Percentiles rank a stretch among this genome's conserved stretches.
These are phyloP conservation scores for Bassia scoparia DNA, from an alignment of 148 eudicot species.

Conservation along the genomic window DNA sequence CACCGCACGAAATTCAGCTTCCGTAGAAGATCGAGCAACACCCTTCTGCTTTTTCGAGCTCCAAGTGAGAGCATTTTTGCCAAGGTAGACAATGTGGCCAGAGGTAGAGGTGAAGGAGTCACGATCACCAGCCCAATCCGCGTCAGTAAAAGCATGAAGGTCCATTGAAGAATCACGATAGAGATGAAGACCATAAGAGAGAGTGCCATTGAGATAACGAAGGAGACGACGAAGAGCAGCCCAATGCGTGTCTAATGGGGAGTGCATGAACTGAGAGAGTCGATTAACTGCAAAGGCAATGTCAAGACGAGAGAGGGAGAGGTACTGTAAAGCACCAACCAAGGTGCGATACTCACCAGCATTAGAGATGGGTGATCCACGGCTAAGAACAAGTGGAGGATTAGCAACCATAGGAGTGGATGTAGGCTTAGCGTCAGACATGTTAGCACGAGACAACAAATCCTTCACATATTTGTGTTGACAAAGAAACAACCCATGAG, in stretches of 20 bases:
- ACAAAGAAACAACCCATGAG: background rate
- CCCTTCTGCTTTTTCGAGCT: too few species aligned
- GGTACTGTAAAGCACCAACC: background rate
- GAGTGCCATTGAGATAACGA: slow-evolving; percentile 9
- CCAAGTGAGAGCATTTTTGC: too few species aligned
- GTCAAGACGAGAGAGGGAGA: background rate
- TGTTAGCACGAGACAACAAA: background rate
- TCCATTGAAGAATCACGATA: too few species aligned
- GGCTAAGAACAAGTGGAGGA: too few species aligned
- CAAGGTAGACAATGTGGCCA: too few species aligned
- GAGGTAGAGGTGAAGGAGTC: too few species aligned
- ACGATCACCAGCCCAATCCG: slow-evolving; percentile 27
- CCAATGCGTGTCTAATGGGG: background rate
- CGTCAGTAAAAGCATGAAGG: slow-evolving; percentile 14
- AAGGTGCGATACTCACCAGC: background rate
- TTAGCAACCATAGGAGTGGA: background rate
- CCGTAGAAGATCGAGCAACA: too few species aligned
- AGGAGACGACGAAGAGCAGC: slow-evolving; percentile 1
- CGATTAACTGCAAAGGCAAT: background rate
- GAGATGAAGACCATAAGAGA: background rate
- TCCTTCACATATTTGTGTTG: slow-evolving; percentile 5
- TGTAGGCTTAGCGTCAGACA: background rate
- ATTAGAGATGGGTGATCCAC: background rate
- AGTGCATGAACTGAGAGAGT: background rate
- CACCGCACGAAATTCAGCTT: too few species aligned